Conservation (phyloP, 768 basidiomycete species). For the Trametes gibbosa region DNA sequence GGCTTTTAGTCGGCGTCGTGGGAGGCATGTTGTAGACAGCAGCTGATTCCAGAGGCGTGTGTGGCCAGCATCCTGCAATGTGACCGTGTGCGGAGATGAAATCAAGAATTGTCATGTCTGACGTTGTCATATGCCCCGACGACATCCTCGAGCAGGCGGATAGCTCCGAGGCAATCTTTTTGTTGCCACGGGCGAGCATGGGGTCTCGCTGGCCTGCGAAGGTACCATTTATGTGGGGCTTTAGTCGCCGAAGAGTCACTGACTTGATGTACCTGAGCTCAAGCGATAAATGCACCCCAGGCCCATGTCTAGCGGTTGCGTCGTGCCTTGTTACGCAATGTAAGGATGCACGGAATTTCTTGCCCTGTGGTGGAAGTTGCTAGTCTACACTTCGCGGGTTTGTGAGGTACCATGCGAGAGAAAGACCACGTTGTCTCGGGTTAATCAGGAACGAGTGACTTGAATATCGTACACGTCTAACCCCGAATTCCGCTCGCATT, state of each 20-base stretch:
- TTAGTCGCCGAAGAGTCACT: not conserved
- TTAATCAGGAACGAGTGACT: not conserved
- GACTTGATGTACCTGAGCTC: too few relatives aligned
- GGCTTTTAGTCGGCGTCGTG: slow-evolving; percentile 57
- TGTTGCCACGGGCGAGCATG: not conserved
- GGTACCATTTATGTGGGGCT: not conserved
- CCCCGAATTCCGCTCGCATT: not conserved
- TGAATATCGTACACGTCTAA: not conserved
- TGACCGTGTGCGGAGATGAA: slow-evolving; percentile 7
- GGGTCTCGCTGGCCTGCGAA: not conserved
- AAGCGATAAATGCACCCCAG: not conserved
- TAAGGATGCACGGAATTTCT: not conserved
- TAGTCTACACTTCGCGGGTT: not conserved
- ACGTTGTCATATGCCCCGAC: not conserved
- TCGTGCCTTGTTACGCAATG: not conserved
- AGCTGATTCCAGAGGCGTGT: not conserved
- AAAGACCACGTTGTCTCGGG: not conserved
- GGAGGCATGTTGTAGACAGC: slow-evolving; percentile 59
- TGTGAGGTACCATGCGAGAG: not conserved
- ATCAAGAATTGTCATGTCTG: not conserved
- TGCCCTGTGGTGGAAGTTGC: not conserved
- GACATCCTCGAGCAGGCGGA: not conserved
- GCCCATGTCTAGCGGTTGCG: not conserved
- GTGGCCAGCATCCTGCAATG: not conserved
- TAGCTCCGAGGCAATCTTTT: not conserved